A percentile compares a stretch with the other conserved stretches of the same genome.
phyloP scores from a whole-genome alignment of 371 early-diverging fungal genomes.

The Mucor circinelloides region DNA sequence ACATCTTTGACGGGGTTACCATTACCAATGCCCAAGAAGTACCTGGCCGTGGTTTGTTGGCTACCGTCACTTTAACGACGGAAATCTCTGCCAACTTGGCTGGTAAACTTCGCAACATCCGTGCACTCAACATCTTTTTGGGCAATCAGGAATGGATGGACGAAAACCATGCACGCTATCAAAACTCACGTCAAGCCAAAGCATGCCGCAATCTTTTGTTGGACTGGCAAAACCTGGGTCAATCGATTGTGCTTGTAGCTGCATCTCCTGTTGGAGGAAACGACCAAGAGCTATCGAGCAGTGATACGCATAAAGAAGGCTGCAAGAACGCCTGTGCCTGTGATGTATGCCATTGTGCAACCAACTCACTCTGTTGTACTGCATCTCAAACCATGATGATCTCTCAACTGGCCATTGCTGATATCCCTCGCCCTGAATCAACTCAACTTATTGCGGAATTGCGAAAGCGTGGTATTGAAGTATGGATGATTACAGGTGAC shows the following conservation, averaged over 20 bases:
- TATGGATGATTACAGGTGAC: conserved; percentile 79
- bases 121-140: conserved; percentile 57
- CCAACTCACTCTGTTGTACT: conserved; percentile 40
- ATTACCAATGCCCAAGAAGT: conserved; percentile 62
- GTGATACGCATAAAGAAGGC: conserved; percentile 34
- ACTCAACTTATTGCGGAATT: conserved; percentile 45
- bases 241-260: conserved; percentile 65
- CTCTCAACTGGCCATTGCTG: conserved; percentile 60
- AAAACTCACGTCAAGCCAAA: conserved; percentile 44
- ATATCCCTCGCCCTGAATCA: conserved; percentile 60
- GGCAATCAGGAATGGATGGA: conserved; percentile 77
- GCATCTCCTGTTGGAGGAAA: conserved; percentile 45
- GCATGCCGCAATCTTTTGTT: conserved; percentile 27
- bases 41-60: conserved; percentile 69
- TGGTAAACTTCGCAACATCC: conserved; percentile 35
- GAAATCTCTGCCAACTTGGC: conserved; percentile 25
- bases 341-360: conserved; percentile 49
- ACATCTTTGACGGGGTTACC: conserved; percentile 52
- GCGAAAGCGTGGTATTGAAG: conserved; percentile 55
- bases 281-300: conserved; percentile 12
- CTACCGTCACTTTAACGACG: conserved; percentile 41
- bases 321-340: conserved; percentile 51
- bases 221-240: conserved; percentile 64
- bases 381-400: conserved; percentile 48
- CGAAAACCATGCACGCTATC: conserved; percentile 60